Percentiles rank a stretch among this genome's conserved stretches.
Evolutionary conservation across 495 filamentous ascomycete species (phyloP).

Genomic region (Neurospora sp.): DNA sequence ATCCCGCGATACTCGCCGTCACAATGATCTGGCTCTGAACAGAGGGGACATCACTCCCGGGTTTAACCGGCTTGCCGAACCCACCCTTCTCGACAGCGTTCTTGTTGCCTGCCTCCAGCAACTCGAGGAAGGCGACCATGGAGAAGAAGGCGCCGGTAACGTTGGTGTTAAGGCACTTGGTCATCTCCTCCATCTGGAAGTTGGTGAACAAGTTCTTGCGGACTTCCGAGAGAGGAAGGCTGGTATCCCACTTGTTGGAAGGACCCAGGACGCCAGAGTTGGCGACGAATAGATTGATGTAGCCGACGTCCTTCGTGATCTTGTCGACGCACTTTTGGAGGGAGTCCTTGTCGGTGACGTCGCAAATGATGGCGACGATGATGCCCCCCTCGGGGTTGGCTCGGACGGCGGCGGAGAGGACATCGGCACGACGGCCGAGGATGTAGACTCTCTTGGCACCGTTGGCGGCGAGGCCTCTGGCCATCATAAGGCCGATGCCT

Average conservation of each 20-base stretch:
- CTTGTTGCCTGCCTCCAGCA: conserved; percentile 58
- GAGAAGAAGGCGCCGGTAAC: conserved; percentile 52
- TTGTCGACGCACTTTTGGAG: conserved; percentile 46
- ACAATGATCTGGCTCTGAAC: conserved; percentile 48
- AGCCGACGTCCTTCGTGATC: conserved; percentile 27
- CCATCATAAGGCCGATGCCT: conserved; percentile 60
- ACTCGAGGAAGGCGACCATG: conserved; percentile 50
- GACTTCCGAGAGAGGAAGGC: conserved; percentile 34
- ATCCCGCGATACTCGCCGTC: conserved; percentile 44
- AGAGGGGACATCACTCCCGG: conserved; percentile 23
- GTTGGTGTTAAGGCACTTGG: conserved; percentile 45
- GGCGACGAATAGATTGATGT: conserved; percentile 55
- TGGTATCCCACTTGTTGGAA: conserved; percentile 14
- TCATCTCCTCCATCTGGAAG: conserved; percentile 41
- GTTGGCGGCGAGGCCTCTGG: conserved; percentile 50
- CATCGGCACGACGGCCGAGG: conserved; percentile 47
- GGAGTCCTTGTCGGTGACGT: conserved; percentile 54
- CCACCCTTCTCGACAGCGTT: conserved; percentile 28
- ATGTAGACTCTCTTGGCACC: conserved; percentile 63
- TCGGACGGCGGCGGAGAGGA: conserved; percentile 32
- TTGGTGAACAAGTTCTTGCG: conserved; percentile 25
- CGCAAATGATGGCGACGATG: conserved; percentile 50
- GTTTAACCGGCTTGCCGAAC: conserved; percentile 16
- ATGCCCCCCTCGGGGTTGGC: conserved; percentile 11
- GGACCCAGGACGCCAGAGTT: conserved; percentile 48